Conservation (phyloP, 2,329 filamentous ascomycete genomes). For the Aspergillus sp. region DNA sequence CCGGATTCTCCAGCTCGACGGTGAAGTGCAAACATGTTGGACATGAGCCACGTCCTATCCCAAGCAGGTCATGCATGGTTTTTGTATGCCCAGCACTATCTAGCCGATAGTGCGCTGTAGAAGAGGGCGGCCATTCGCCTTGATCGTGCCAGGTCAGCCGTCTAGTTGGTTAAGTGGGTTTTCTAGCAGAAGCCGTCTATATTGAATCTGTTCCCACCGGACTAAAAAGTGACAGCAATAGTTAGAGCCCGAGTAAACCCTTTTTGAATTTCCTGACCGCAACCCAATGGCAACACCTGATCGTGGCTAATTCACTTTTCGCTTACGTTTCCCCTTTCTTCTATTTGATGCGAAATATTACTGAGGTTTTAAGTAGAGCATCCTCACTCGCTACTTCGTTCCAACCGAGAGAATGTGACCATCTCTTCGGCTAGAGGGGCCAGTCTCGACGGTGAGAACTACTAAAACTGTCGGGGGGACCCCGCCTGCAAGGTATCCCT, state of each 20-base stretch:
- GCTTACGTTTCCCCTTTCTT: neutral
- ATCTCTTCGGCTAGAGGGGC: neutral
- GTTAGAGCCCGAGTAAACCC: neutral
- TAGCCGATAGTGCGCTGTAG: neutral
- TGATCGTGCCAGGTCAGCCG: neutral
- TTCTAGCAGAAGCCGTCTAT: neutral
- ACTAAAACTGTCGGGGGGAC: neutral
- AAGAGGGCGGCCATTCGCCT: neutral
- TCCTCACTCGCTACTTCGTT: neutral
- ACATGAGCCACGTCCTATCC: neutral
- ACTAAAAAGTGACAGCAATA: neutral
- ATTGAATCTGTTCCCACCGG: neutral
- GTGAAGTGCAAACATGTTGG: neutral
- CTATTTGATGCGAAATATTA: neutral
- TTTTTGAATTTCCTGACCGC: neutral
- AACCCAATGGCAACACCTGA: neutral
- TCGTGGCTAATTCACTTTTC: neutral
- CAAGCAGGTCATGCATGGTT: neutral
- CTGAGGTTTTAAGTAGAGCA: neutral
- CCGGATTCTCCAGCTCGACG: neutral
- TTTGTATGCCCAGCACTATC: neutral
- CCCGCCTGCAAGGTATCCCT: constrained; percentile 2
- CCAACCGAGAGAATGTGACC: constrained; percentile 2
- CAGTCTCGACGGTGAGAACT: neutral
- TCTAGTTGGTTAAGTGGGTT: neutral